phyloP scores from a whole-genome alignment of 23 red algal species.

The Agarophyton chilense region DNA sequence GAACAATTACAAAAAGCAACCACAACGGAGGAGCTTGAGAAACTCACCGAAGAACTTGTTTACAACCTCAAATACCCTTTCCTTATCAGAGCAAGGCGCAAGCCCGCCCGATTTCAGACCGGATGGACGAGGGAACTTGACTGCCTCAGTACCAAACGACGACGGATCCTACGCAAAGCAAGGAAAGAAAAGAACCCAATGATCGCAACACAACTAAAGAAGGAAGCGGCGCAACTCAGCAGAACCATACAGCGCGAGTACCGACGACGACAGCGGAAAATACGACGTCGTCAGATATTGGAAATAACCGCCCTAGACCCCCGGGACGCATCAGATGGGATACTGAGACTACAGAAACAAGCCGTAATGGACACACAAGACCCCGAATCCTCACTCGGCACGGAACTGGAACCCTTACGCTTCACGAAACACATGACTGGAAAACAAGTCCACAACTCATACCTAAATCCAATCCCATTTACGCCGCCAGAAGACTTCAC shows the following conservation, averaged over 20 bases:
- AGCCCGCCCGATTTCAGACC: not conserved
- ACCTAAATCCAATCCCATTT: not conserved
- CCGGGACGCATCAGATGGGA: not conserved
- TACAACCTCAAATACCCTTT: not conserved
- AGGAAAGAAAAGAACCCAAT: too few species aligned
- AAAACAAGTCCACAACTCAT: not conserved
- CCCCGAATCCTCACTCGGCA: not conserved
- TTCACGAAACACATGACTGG: not conserved
- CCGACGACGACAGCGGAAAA: not conserved
- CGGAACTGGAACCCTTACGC: not conserved
- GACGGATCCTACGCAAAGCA: too few species aligned
- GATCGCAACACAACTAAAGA: too few species aligned
- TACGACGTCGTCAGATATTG: not conserved
- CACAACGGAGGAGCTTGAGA: not conserved
- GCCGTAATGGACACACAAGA: not conserved
- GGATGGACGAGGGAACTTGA: not conserved
- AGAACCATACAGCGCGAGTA: not conserved
- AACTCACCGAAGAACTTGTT: not conserved
- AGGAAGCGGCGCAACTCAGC: too few species aligned
- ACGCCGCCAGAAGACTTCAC: not conserved
- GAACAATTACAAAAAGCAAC: not conserved
- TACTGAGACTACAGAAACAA: not conserved
- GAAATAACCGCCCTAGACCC: not conserved
- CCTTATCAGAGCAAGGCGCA: not conserved
- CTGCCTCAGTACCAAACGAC: not conserved